phyloP scores from a whole-genome alignment of 176 grass and related monocot genomes.

The Poa pratensis region DNA sequence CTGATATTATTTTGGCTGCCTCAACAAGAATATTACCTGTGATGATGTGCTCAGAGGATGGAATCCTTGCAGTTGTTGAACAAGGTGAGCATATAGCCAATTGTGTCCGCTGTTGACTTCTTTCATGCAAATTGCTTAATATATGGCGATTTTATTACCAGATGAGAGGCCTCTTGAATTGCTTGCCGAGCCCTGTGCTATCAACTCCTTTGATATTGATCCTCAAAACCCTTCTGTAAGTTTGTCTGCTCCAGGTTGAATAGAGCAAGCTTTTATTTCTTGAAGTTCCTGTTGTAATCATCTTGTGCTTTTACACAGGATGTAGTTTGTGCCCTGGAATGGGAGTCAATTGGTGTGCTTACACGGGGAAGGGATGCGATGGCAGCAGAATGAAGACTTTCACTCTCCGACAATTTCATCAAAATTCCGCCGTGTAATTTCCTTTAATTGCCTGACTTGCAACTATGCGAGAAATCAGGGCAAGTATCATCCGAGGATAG shows the following conservation, averaged over 20 bases:
- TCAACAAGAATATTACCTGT: slow-evolving; percentile 81
- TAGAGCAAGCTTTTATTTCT: not conserved
- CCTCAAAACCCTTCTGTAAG: slow-evolving; percentile 88
- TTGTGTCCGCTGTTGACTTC: not conserved
- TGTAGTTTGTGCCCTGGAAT: slow-evolving; percentile 82
- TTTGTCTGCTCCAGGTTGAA: slow-evolving; percentile 16
- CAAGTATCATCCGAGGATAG: not conserved
- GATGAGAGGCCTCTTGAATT: slow-evolving; percentile 71
- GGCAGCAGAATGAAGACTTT: slow-evolving; percentile 46
- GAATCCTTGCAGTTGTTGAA: slow-evolving; percentile 75
- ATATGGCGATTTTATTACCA: slow-evolving; percentile 30
- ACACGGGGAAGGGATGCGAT: slow-evolving; percentile 64
- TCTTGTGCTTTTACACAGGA: slow-evolving; percentile 55
- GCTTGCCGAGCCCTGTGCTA: slow-evolving; percentile 74
- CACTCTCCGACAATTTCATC: not conserved
- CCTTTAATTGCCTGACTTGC: not conserved
- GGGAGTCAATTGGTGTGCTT: slow-evolving; percentile 88
- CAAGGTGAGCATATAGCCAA: slow-evolving; percentile 60
- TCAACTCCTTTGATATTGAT: slow-evolving; percentile 96
- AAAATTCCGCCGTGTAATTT: not conserved
- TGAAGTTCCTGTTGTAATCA: not conserved
- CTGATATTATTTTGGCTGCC: slow-evolving; percentile 57
- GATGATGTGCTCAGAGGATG: slow-evolving; percentile 98
- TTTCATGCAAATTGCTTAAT: slow-evolving; percentile 20
- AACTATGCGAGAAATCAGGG: not conserved